Evolutionary conservation across 495 filamentous ascomycete species (phyloP), one percentile per base, ranked within the genome.

Genomic region (Aspergillus heteromorphus): DNA sequence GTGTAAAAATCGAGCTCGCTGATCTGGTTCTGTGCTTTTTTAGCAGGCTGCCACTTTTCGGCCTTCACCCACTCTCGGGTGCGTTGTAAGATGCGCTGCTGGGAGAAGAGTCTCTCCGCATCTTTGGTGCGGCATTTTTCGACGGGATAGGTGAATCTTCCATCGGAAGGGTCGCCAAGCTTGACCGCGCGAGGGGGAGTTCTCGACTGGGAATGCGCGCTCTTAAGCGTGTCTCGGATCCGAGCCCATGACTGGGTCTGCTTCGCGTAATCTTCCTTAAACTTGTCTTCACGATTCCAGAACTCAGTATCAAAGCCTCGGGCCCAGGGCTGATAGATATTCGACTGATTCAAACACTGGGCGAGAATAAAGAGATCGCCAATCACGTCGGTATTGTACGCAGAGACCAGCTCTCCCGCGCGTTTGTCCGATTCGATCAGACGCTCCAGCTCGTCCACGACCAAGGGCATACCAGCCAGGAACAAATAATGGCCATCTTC

Each of bases 51-150:
- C 60, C 62, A 34, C 34, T 45, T 19, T 41, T 51, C 48, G 9
- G 74, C 69, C 31, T 75, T 74, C 19, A 71, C 64, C 78, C 78
- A 82, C 23, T 73, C 72, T 2, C 73, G 67, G 0, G 79, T 83
- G 13, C 79, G 68, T 41, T 75, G 70, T 6, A 81, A 40, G 8
- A 53, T 61, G 11, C 71, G 67, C 0, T 56, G 36, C 9, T 49
- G n/a, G 17, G 66, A 58, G n/a, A 65, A 56, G 11, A 79, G 72
- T 0, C 56, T 49, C 16, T 73, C 65, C 0, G 71, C 64, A 31
- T 65, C 82, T 50, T 70, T 66, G 17, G 66, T 80, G 2, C 68
- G 65, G 23, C 65, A 70, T 56, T 79, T 80, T 6, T 73, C 70
- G 5, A 65, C 51, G 11, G 79, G 79, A 54, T 85, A 81, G 17